Percentiles rank a stretch among this genome's conserved stretches.
Evolutionary conservation across 768 basidiomycete species (phyloP).

Genomic region (Tricholoma bakamatsutake): DNA sequence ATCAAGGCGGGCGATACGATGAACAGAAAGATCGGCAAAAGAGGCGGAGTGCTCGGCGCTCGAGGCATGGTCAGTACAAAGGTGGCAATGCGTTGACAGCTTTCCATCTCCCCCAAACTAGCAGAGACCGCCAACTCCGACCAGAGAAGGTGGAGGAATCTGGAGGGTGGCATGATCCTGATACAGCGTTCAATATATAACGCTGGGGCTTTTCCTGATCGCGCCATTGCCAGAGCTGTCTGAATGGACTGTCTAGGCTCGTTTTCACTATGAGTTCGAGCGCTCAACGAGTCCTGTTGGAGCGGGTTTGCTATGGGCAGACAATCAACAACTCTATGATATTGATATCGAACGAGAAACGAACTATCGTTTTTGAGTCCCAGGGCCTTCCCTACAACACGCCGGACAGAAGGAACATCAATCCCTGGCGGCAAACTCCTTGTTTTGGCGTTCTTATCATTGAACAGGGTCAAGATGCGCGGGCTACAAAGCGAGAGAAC

Average conservation of each 20-base stretch:
- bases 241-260: constrained; percentile 55
- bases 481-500: constrained; percentile 62
- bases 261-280: constrained; percentile 24
- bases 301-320: constrained; percentile 9
- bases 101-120: constrained; percentile 54
- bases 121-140: constrained; percentile 50
- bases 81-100: constrained; percentile 57
- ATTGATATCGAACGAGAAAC: constrained; percentile 5
- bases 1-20: constrained; percentile 61
- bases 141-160: constrained; percentile 69
- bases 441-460: constrained; percentile 30
- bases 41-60: constrained; percentile 43
- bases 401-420: constrained; percentile 32
- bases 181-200: constrained; percentile 66
- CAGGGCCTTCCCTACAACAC: constrained; percentile 32
- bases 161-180: constrained; percentile 47
- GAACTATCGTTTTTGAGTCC: constrained; percentile 33
- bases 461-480: constrained; percentile 40
- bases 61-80: constrained; percentile 65
- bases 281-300: not conserved
- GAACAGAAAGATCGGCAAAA: constrained; percentile 71
- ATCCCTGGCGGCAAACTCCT: constrained; percentile 7
- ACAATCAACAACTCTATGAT: constrained; percentile 10
- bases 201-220: constrained; percentile 54
- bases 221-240: constrained; percentile 48